Base-by-base conservation (phyloP, 2,329 filamentous ascomycete species). In the Thelonectria blattea region DNA sequence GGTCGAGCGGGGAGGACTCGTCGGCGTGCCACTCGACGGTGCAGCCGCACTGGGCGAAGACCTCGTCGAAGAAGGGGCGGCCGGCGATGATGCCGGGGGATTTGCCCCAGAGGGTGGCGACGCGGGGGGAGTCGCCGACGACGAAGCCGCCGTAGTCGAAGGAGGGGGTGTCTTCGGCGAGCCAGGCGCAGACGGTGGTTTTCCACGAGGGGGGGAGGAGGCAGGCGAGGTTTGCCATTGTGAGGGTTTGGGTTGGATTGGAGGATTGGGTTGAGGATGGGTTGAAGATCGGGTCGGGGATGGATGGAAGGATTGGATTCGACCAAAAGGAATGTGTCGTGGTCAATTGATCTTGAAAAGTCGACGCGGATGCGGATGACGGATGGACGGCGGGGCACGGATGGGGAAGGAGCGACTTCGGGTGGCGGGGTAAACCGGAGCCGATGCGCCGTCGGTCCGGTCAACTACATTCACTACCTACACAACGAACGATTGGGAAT, bases 101-200 rank as follows among this genome's bases (percentile, higher is more conserved):
- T 75, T 91, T 91, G 62, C 83, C 87, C 78, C 85, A 89, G 41
- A 91, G 83, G 5, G 86, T 90, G 18, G 89, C 89, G 14, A 83
- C 85, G 60, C 86, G 85, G 9, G 80, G 76, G 27, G 78, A 79
- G 41, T 91, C 86, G 65, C 95, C 95, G 22, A 99, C 95, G 7
- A 99, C 95, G 76, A 96, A 99, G 62, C 95, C 95, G 71, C 92
- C 95, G 75, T 97, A 97, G 82, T 99, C 95, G 78, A 97, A 94
- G 54, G 92, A 95, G 5, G 95, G 95, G 3, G 93, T 96, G 80
- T 99, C 95, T 79, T 99, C 95, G 72, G 93, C 91, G 14, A 97
- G 89, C 95, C 95, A 99, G 71, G 85, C 80, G 22, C 89, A 85
- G 64, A 97, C 87, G 66, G 89, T 85, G 51, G 88, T 84, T 75